Conservation (phyloP, 2,329 filamentous ascomycete genomes). For the Lachnellula willkommii region DNA sequence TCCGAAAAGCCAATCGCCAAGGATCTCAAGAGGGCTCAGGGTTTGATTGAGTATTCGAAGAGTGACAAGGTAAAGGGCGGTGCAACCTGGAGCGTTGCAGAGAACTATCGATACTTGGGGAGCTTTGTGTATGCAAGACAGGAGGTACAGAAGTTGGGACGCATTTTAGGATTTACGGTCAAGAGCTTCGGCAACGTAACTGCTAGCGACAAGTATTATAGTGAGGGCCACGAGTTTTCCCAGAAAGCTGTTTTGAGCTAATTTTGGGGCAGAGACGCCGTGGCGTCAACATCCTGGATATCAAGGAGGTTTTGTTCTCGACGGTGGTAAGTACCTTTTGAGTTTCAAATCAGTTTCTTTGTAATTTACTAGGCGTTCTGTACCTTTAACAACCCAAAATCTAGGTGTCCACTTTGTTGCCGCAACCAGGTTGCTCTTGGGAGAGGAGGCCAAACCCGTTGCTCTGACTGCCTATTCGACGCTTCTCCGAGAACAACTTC, state of each 20-base stretch:
- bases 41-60: slow-evolving; percentile 44
- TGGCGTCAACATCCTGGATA: slow-evolving; percentile 66
- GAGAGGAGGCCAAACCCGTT: slow-evolving; percentile 27
- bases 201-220: slow-evolving; percentile 43
- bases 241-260: slow-evolving; percentile 1
- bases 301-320: slow-evolving; percentile 72
- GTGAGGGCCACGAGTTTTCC: slow-evolving; percentile 8
- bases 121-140: slow-evolving; percentile 47
- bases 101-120: slow-evolving; percentile 65
- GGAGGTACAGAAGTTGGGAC: slow-evolving; percentile 47
- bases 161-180: slow-evolving; percentile 49
- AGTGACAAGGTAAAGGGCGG: slow-evolving; percentile 32
- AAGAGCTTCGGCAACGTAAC: slow-evolving; percentile 41
- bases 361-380: too few species aligned
- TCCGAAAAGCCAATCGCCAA: slow-evolving; percentile 51
- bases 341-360: too few species aligned
- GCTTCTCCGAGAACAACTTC: slow-evolving; percentile 27
- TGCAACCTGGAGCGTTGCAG: slow-evolving; percentile 56
- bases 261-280: slow-evolving; percentile 36
- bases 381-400: too few species aligned
- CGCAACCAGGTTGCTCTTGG: slow-evolving; percentile 54
- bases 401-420: slow-evolving; percentile 63
- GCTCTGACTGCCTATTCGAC: slow-evolving; percentile 25
- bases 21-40: slow-evolving; percentile 42
- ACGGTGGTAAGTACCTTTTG: slow-evolving; percentile 43